Conservation (phyloP, 1,284 basidiomycete genomes). For the Ustilago crameri region DNA sequence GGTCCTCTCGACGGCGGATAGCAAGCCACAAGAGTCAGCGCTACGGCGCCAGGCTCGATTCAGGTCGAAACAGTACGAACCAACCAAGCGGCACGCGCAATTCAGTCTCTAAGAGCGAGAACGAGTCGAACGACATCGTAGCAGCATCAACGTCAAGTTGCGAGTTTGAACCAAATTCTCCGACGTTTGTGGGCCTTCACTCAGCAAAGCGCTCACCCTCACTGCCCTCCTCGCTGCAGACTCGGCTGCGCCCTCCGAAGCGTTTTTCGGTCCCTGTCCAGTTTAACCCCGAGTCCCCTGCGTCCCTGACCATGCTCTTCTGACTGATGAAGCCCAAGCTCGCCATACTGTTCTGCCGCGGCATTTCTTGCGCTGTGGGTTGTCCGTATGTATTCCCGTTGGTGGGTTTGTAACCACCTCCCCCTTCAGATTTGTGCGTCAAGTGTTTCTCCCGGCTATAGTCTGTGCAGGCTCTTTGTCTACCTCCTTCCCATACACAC, state of each 20-base stretch:
- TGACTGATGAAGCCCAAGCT: slow-evolving; percentile 1
- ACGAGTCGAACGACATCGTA: slow-evolving; percentile 22
- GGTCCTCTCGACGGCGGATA: background rate
- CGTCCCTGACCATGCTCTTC: background rate
- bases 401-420: background rate
- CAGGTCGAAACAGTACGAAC: background rate
- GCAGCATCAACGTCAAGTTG: slow-evolving; percentile 3
- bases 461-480: background rate
- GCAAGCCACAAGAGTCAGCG: background rate
- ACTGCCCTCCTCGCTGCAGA: background rate
- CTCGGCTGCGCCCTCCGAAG: background rate
- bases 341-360: background rate
- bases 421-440: background rate
- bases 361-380: background rate
- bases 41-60: background rate
- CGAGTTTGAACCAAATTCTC: background rate
- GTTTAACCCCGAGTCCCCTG: background rate
- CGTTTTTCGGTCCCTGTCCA: background rate
- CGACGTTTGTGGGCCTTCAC: background rate
- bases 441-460: too few species aligned
- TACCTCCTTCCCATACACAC: background rate
- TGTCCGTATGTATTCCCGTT: background rate
- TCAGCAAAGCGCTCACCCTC: too few species aligned
- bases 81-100: slow-evolving; percentile 2
- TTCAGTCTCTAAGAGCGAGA: background rate